Percentiles rank a stretch among this genome's conserved stretches.
Conservation (phyloP, 352 stramenopile genomes). For the Phytophthora lateralis region DNA sequence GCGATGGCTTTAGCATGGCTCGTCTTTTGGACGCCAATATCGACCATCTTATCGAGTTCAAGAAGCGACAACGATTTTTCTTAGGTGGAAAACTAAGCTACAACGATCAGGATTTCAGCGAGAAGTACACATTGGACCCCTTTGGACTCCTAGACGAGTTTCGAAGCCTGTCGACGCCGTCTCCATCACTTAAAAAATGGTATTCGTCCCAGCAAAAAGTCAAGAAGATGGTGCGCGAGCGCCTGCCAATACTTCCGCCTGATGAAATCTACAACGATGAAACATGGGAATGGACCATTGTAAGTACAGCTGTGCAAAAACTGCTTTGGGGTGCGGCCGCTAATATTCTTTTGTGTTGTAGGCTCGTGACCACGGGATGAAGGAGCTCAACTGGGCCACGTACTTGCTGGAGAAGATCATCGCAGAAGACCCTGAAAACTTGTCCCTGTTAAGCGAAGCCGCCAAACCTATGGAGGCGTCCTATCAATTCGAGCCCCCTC, state of each 20-base stretch:
- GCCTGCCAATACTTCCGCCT: constrained; percentile 51
- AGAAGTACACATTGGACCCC: constrained; percentile 53
- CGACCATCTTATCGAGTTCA: background rate
- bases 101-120: constrained; percentile 55
- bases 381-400: constrained; percentile 79
- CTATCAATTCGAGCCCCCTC: constrained; percentile 67
- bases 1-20: constrained; percentile 53
- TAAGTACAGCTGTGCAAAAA: constrained; percentile 25
- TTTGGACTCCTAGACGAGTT: constrained; percentile 70
- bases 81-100: constrained; percentile 85
- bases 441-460: constrained; percentile 71
- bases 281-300: constrained; percentile 95
- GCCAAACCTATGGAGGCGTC: constrained; percentile 73
- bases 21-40: constrained; percentile 52
- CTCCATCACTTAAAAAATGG: constrained; percentile 45
- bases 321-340: background rate
- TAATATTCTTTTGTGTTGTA: constrained; percentile 25
- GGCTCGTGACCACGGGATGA: constrained; percentile 78
- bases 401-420: constrained; percentile 90
- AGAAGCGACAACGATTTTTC: constrained; percentile 59
- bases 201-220: constrained; percentile 47
- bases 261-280: constrained; percentile 81
- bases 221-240: constrained; percentile 42
- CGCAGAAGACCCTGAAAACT: constrained; percentile 62
- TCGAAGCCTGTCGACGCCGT: constrained; percentile 20